A percentile compares a stretch with the other conserved stretches of the same genome.
Evolutionary conservation across 108 stramenopile species (phyloP).

Genomic region (Fragilaria crotonensis): DNA sequence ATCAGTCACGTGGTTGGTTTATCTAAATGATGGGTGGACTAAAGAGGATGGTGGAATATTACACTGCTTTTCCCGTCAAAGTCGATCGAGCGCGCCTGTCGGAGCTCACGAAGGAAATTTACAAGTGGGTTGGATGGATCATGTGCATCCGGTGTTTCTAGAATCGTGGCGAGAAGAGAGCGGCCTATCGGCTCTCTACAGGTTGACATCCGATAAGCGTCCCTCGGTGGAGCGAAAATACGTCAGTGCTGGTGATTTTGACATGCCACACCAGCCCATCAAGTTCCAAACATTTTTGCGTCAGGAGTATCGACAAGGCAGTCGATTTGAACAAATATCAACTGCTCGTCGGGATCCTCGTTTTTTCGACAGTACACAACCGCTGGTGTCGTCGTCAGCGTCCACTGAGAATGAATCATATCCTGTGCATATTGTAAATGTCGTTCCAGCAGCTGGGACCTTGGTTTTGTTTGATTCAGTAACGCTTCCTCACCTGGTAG

Average conservation of each 20-base stretch:
- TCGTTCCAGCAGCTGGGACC: slow-evolving; percentile 28
- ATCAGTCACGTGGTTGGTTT: slow-evolving; percentile 45
- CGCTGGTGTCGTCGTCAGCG: neutral
- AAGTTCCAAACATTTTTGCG: slow-evolving; percentile 22
- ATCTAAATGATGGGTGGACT: slow-evolving; percentile 27
- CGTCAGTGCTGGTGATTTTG: slow-evolving; percentile 21
- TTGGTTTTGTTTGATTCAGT: slow-evolving; percentile 55
- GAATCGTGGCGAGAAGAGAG: slow-evolving; percentile 1
- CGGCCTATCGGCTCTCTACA: slow-evolving; percentile 14
- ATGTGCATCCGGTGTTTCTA: slow-evolving; percentile 20
- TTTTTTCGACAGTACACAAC: slow-evolving; percentile 8
- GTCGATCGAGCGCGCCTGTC: neutral
- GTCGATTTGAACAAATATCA: slow-evolving; percentile 34
- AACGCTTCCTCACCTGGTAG: slow-evolving; percentile 37
- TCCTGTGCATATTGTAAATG: slow-evolving; percentile 15
- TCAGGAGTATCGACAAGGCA: too few relatives aligned
- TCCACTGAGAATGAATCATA: neutral
- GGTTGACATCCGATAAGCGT: slow-evolving; percentile 17
- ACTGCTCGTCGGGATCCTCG: slow-evolving; percentile 26
- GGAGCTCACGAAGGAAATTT: slow-evolving; percentile 37
- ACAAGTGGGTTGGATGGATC: slow-evolving; percentile 44
- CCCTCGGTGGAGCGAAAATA: slow-evolving; percentile 19
- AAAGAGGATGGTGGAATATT: slow-evolving; percentile 36
- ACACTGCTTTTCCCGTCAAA: slow-evolving; percentile 18
- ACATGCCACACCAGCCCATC: slow-evolving; percentile 33